Evolutionary conservation across 495 filamentous ascomycete species (phyloP).

Genomic region (Sporormia fimetaria): DNA sequence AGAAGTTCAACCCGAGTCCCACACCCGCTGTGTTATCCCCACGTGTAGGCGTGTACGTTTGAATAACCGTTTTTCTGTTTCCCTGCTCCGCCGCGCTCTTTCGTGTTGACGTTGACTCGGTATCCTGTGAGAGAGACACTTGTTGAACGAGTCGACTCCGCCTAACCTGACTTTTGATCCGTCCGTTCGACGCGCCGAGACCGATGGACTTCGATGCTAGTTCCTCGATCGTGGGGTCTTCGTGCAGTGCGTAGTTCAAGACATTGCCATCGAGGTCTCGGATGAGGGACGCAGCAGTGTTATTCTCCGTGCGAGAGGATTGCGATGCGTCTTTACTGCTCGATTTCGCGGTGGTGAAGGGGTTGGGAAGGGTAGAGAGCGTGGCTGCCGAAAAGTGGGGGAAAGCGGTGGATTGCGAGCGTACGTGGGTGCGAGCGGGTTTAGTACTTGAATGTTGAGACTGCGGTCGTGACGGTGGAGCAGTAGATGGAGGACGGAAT

Average conservation of each 20-base stretch:
- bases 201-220: slow-evolving; percentile 4
- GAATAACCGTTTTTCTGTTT: slow-evolving; percentile 7
- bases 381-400: slow-evolving; percentile 14
- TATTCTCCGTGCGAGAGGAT: not conserved
- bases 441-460: slow-evolving; percentile 6
- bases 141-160: not conserved
- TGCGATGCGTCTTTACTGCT: not conserved
- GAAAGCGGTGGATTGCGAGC: slow-evolving; percentile 21
- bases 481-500: no score
- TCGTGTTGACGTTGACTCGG: no score
- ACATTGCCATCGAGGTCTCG: slow-evolving; percentile 8
- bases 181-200: slow-evolving; percentile 1
- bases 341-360: not conserved
- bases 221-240: slow-evolving; percentile 12
- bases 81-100: no score
- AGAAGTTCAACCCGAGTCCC: not conserved
- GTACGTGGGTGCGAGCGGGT: slow-evolving; percentile 5
- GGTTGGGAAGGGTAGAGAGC: not conserved
- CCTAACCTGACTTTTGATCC: not conserved
- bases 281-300: not conserved
- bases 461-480: slow-evolving; percentile 3
- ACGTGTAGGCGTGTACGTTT: not conserved
- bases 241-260: slow-evolving; percentile 5
- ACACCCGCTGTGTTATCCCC: not conserved
- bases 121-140: not conserved